Percentiles rank a stretch among this genome's conserved stretches.
phyloP scores from a whole-genome alignment of 2,329 filamentous ascomycete genomes.

The Cladorrhinum sp. region DNA sequence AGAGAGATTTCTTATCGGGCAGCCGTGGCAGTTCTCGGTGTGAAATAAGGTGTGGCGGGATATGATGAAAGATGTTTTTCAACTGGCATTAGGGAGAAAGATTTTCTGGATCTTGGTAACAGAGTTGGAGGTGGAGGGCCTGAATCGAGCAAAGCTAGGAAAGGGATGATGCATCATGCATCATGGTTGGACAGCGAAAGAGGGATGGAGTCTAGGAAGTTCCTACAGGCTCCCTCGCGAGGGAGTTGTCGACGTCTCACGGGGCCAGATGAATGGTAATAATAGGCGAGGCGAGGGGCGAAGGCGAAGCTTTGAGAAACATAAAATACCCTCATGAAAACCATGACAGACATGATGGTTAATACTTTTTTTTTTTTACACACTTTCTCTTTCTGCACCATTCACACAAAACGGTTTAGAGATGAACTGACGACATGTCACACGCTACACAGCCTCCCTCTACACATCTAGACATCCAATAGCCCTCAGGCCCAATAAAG shows the following conservation, averaged over 20 bases:
- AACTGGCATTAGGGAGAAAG: conserved; percentile 4
- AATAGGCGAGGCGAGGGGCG: background rate
- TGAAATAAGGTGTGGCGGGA: background rate
- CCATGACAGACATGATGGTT: background rate
- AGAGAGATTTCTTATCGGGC: conserved; percentile 8
- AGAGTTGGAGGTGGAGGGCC: background rate
- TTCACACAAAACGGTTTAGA: background rate
- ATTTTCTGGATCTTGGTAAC: background rate
- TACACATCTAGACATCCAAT: background rate
- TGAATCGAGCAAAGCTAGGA: background rate
- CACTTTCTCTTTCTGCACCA: background rate
- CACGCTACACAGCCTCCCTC: background rate
- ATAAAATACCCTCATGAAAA: background rate
- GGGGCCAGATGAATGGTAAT: background rate
- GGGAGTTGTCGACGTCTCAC: background rate
- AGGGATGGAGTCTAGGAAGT: too few species aligned
- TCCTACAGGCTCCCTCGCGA: background rate
- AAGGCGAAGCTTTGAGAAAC: background rate
- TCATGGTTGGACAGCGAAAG: background rate
- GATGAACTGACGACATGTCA: background rate
- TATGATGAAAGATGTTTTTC: conserved; percentile 2
- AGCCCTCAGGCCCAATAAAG: background rate
- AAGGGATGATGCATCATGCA: background rate
- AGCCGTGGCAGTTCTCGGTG: conserved; percentile 7
- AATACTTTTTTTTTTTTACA: background rate